Conservation (phyloP, 1,139 yeast species). For the Komagataea norvegica region DNA sequence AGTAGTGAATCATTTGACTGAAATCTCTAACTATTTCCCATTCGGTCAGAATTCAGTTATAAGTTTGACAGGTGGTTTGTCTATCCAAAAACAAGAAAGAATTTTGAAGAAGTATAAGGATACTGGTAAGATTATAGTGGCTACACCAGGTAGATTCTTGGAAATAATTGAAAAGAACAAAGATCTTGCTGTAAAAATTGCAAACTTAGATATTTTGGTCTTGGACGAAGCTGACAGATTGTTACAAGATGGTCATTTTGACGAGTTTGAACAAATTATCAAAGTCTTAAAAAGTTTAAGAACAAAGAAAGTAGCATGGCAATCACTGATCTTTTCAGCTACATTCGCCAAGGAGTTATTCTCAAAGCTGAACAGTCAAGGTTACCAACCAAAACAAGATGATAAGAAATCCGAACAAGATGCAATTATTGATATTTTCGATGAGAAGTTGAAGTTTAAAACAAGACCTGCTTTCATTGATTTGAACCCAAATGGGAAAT, state of each 20-base stretch:
- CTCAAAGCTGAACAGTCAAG: slow-evolving; percentile 54
- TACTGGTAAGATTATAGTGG: slow-evolving; percentile 76
- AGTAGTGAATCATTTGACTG: slow-evolving; percentile 73
- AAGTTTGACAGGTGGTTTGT: slow-evolving; percentile 90
- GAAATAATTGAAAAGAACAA: slow-evolving; percentile 70
- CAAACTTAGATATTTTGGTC: slow-evolving; percentile 65
- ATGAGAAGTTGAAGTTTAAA: slow-evolving; percentile 56
- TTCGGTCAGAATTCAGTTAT: slow-evolving; percentile 54
- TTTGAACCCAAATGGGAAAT: slow-evolving; percentile 80
- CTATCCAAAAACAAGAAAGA: slow-evolving; percentile 90
- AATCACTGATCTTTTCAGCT: slow-evolving; percentile 89
- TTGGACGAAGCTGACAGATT: slow-evolving; percentile 97
- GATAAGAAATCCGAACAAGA: slow-evolving; percentile 45
- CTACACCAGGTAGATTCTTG: slow-evolving; percentile 92
- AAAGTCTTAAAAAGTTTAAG: slow-evolving; percentile 42
- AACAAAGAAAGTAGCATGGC: slow-evolving; percentile 54
- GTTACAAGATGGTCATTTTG: slow-evolving; percentile 93
- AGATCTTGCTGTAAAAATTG: slow-evolving; percentile 49
- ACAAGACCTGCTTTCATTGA: slow-evolving; percentile 67
- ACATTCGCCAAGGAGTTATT: slow-evolving; percentile 85
- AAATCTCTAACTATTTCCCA: slow-evolving; percentile 57
- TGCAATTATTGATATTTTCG: slow-evolving; percentile 49
- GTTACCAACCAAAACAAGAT: slow-evolving; percentile 35
- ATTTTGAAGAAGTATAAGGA: slow-evolving; percentile 52
- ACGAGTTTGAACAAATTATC: slow-evolving; percentile 80